These are phyloP conservation scores for Dioscorea cayenensis DNA, from an alignment of 116 monocot species.

Conservation along the genomic window DNA sequence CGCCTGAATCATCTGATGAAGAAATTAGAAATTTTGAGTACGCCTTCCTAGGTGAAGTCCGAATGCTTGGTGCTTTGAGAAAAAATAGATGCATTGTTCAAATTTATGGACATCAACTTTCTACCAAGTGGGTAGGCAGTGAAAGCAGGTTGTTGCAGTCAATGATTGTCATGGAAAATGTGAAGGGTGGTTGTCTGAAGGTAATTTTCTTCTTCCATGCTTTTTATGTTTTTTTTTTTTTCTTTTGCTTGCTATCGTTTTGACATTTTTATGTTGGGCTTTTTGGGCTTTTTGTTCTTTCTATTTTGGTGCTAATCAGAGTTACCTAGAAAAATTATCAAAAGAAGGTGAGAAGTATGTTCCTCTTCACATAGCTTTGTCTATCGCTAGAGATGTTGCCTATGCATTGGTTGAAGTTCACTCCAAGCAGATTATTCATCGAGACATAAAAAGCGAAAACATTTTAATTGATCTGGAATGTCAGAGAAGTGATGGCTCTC, in stretches of 20 bases:
- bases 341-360: constrained; percentile 62
- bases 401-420: constrained; percentile 85
- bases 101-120: constrained; percentile 92
- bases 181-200: constrained; percentile 88
- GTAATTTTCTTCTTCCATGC: constrained; percentile 24
- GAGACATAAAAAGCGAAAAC: constrained; percentile 98
- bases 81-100: constrained; percentile 79
- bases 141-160: constrained; percentile 64
- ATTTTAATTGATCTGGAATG: constrained; percentile 76
- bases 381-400: constrained; percentile 77
- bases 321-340: constrained; percentile 56
- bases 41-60: constrained; percentile 74
- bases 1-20: constrained; percentile 37
- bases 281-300: neutral
- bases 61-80: constrained; percentile 82
- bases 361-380: constrained; percentile 51
- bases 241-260: neutral
- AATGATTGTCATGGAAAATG: constrained; percentile 84
- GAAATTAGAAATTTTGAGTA: constrained; percentile 71
- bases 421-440: constrained; percentile 83
- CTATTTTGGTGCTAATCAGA: constrained; percentile 22
- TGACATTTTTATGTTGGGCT: neutral
- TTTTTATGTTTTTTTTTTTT: neutral
- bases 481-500: constrained; percentile 47
- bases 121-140: constrained; percentile 65